phyloP scores from a whole-genome alignment of 768 basidiomycete species.

The Leccinum arenicola region DNA sequence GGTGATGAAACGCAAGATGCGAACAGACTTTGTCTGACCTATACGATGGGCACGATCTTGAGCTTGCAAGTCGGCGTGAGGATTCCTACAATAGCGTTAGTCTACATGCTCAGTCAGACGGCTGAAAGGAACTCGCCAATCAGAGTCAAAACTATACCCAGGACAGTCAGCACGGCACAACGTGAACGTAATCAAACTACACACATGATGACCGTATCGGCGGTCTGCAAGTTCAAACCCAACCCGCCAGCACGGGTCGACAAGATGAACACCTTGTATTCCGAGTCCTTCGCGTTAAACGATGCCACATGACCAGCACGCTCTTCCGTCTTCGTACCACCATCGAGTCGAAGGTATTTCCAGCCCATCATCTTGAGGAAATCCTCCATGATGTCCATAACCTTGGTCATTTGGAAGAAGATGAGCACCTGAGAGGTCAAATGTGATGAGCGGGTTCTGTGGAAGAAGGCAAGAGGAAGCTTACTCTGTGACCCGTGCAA shows the following conservation, averaged over 20 bases:
- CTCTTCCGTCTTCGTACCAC: conserved; percentile 94
- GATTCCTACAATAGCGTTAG: conserved; percentile 63
- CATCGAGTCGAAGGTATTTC: conserved; percentile 91
- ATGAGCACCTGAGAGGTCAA: conserved; percentile 73
- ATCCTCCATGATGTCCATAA: conserved; percentile 98
- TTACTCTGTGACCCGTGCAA: conserved; percentile 81
- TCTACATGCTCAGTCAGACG: background rate
- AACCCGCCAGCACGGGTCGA: conserved; percentile 93
- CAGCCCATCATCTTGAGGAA: conserved; percentile 85
- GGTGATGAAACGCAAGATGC: conserved; percentile 95
- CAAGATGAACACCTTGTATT: conserved; percentile 88
- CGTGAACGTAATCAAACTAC: conserved; percentile 28
- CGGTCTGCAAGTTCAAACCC: conserved; percentile 92
- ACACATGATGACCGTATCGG: conserved; percentile 94
- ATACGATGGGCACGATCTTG: conserved; percentile 99
- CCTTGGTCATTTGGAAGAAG: conserved; percentile 99
- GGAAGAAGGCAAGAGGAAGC: conserved; percentile 12
- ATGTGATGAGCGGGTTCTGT: background rate
- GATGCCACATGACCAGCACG: conserved; percentile 81
- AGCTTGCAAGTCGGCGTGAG: conserved; percentile 97
- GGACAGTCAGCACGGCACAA: conserved; percentile 7
- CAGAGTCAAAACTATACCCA: conserved; percentile 65
- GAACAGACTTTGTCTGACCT: conserved; percentile 96
- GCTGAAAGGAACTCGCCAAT: conserved; percentile 46
- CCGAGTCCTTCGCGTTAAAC: conserved; percentile 89